A percentile compares a stretch with the other conserved stretches of the same genome.
Evolutionary conservation across 441 rosid genomes (phyloP).

Genomic region (Daphne laureola): DNA sequence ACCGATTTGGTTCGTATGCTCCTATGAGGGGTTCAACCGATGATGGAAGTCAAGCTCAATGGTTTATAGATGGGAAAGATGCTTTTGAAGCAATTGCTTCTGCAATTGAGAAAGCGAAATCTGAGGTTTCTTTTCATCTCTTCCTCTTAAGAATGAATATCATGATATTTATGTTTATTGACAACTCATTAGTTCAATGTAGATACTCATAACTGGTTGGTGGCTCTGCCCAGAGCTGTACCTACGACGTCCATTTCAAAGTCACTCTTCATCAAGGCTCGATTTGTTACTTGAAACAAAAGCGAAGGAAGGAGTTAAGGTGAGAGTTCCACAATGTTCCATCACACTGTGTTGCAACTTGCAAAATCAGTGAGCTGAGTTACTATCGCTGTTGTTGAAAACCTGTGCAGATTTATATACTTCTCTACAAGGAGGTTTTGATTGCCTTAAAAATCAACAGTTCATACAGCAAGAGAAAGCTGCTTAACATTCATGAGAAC

Average conservation of each 20-base stretch:
- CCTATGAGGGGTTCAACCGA: slow-evolving; percentile 62
- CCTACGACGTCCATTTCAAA: slow-evolving; percentile 57
- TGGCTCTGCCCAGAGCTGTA: slow-evolving; percentile 79
- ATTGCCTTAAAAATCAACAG: slow-evolving; percentile 69
- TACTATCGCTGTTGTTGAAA: neutral
- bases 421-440: slow-evolving; percentile 70
- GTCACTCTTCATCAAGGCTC: slow-evolving; percentile 45
- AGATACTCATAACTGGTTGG: slow-evolving; percentile 78
- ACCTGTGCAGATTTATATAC: slow-evolving; percentile 53
- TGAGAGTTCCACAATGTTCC: slow-evolving; percentile 14
- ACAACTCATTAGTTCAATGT: slow-evolving; percentile 11
- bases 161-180: slow-evolving; percentile 2
- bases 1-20: slow-evolving; percentile 64
- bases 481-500: slow-evolving; percentile 57
- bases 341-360: slow-evolving; percentile 1
- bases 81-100: slow-evolving; percentile 68
- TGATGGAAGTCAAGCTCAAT: slow-evolving; percentile 70
- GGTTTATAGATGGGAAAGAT: slow-evolving; percentile 72
- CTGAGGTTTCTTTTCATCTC: slow-evolving; percentile 38
- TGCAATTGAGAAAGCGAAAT: slow-evolving; percentile 53
- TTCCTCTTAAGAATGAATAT: slow-evolving; percentile 5
- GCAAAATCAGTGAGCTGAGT: neutral
- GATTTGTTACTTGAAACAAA: slow-evolving; percentile 62
- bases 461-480: slow-evolving; percentile 55
- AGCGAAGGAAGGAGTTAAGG: slow-evolving; percentile 74